Evolutionary conservation across 2,329 filamentous ascomycete genomes (phyloP), one percentile per base, ranked within the genome.

Genomic region (Neobulgaria alba): DNA sequence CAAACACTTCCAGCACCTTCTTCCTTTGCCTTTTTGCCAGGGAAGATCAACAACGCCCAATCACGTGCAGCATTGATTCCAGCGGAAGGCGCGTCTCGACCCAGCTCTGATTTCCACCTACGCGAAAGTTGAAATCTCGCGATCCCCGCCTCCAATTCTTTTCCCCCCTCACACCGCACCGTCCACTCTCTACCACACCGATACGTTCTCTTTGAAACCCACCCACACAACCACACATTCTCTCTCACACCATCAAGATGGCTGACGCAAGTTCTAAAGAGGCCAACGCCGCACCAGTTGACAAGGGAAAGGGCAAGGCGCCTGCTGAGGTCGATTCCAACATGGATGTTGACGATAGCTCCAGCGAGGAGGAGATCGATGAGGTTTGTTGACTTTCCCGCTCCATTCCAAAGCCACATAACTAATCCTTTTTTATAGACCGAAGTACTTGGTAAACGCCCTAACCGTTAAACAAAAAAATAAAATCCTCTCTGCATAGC

Each of bases 231-330:
- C 33, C 34, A 14, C n/a, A n/a, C n/a, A 31, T 16, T 32, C 12
- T 8, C 30, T 5, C 15, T 32, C 14, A 10, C 21, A 18, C 29
- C 12, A 4, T 36, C 35, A 69, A 67, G 48, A 60, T 68, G 59
- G 64, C 71, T 36, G 55, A 53, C 41, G 57, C 67, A 55, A 63
- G 68, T 55, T 7, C 7, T 12, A 12, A 26, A 12, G 12, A 26
- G 7, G 23, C 23, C 12, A 12, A 12, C 23, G 7, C 36, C 48
- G 59, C 63, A 47, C 61, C 68, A 47, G 71, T 77, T 57, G 67
- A 71, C 63, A 94, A 94, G 74, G 86, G 85, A 66, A 95, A 95
- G 73, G 87, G 87, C 69, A 95, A 95, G 72, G 80, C 76, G 30
- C 67, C 35, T 47, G 61, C 43, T 47, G 60, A 64, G 38, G 64